Evolutionary conservation across 139 green algal species (phyloP), one percentile per base, ranked within the genome.

Genomic region (Chlorella sp.): DNA sequence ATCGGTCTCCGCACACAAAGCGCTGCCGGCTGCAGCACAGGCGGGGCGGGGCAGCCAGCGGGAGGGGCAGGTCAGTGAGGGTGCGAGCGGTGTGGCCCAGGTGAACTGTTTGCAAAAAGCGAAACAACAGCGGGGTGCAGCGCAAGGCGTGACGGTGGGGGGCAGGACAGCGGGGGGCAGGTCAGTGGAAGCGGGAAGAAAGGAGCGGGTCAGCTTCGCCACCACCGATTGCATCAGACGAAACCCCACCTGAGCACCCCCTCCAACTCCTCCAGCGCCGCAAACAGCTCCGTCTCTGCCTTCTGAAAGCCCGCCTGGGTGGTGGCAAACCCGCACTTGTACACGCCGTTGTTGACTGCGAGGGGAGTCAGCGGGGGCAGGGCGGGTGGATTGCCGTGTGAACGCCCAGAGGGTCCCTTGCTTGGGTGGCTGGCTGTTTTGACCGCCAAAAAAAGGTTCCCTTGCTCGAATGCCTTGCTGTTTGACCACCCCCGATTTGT

Each of bases 291-390:
- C 3, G 40, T 12, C 85, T 96, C 91, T 7, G 94, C 94, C 0
- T 78, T 36, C n/a, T 96, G 93, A 82, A 98, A 99, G 5, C 94
- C 96, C 1, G 60, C 89, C 89, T 98, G 97, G 0, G 84, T 96
- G 34, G 97, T 99, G 61, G 94, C 85, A 83, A 99, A 98, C 40
- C 97, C 97, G 40, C 88, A 94, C 77, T 87, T 90, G 88, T 98
- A 98, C 28, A 97, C 95, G 3, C 94, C 97, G 84, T 99, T 98
- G 95, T 98, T 98, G 32, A 99, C 90, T 48, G 85, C 68, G 57
- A 34, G 14, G 69, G 19, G 32, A 61, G 83, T 24, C 5, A 88
- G 21, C 2, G 5, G 18, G 36, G 2, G 7, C 78, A 61, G 66
- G 9, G 22, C 28, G 28, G 37, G 15, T 39, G 21, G 37, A 68